Percentiles rank a stretch among this genome's conserved stretches.
Evolutionary conservation across 164 flowering plant genomes (phyloP).

Genomic region (Tinospora cordifolia): DNA sequence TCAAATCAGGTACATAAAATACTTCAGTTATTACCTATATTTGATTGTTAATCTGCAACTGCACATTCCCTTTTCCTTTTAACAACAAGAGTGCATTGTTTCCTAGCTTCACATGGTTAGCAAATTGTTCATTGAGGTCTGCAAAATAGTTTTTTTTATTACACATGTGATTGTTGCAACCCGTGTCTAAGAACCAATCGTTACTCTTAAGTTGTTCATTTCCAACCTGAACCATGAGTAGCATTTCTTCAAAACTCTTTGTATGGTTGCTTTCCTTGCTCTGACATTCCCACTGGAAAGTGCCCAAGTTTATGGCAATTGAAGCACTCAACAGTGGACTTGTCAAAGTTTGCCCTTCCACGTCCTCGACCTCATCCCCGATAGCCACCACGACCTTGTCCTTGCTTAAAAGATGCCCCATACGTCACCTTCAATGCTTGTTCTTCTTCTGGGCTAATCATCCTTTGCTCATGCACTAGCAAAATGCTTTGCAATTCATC

Average conservation of each 20-base stretch:
- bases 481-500: slow-evolving; percentile 7
- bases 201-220: not conserved
- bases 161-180: slow-evolving; percentile 14
- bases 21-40: not conserved
- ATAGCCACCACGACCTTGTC: not conserved
- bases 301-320: slow-evolving; percentile 5
- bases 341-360: not conserved
- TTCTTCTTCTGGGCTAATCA: not conserved
- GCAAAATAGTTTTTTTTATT: not conserved
- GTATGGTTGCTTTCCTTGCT: not conserved
- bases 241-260: slow-evolving; percentile 2
- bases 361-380: slow-evolving; percentile 9
- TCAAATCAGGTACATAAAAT: slow-evolving; percentile 12
- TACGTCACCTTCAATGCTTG: not conserved
- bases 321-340: not conserved
- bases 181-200: slow-evolving; percentile 1
- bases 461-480: not conserved
- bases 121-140: not conserved
- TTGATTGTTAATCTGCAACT: not conserved
- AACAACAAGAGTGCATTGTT: not conserved
- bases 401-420: not conserved
- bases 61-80: slow-evolving; percentile 8
- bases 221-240: not conserved
- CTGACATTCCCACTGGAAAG: no score
- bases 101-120: slow-evolving; percentile 4